These are phyloP conservation scores for Fusarium concolor DNA, from an alignment of 2,329 filamentous ascomycete species.

Conservation along the genomic window DNA sequence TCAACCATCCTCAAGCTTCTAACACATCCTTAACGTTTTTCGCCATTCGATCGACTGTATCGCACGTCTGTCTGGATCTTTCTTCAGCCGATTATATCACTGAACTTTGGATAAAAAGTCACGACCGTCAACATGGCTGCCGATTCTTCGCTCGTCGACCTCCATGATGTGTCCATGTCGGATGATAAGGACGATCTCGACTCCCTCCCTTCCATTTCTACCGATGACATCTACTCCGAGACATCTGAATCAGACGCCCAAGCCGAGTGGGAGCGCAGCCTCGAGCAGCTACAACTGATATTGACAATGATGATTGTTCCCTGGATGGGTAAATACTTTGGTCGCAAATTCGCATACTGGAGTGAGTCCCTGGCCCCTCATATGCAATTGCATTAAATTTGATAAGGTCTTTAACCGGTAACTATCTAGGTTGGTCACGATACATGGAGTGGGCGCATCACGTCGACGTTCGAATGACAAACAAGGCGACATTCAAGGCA, in stretches of 20 bases:
- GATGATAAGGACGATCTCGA: slow-evolving; percentile 69
- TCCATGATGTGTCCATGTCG: slow-evolving; percentile 60
- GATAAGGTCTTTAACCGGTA: slow-evolving; percentile 25
- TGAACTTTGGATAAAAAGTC: neutral
- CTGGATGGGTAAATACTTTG: slow-evolving; percentile 94
- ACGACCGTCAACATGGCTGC: slow-evolving; percentile 45
- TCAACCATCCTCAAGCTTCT: slow-evolving; percentile 3
- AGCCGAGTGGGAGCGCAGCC: slow-evolving; percentile 91
- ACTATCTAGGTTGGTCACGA: slow-evolving; percentile 81
- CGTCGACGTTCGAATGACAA: slow-evolving; percentile 77
- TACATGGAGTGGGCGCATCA: slow-evolving; percentile 95
- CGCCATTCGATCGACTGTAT: neutral
- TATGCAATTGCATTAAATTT: neutral
- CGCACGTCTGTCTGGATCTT: neutral
- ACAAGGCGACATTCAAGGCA: slow-evolving; percentile 71
- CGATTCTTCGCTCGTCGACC: slow-evolving; percentile 64
- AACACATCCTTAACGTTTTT: neutral
- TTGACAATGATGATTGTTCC: slow-evolving; percentile 95
- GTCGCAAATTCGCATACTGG: slow-evolving; percentile 95
- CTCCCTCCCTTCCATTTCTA: slow-evolving; percentile 72
- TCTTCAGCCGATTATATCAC: neutral
- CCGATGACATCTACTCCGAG: slow-evolving; percentile 67
- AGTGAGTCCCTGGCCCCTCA: slow-evolving; percentile 66
- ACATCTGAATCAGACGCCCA: slow-evolving; percentile 83
- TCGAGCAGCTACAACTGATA: slow-evolving; percentile 93